phyloP scores from a whole-genome alignment of 441 rosid species.

The Bruguiera hainesii region DNA sequence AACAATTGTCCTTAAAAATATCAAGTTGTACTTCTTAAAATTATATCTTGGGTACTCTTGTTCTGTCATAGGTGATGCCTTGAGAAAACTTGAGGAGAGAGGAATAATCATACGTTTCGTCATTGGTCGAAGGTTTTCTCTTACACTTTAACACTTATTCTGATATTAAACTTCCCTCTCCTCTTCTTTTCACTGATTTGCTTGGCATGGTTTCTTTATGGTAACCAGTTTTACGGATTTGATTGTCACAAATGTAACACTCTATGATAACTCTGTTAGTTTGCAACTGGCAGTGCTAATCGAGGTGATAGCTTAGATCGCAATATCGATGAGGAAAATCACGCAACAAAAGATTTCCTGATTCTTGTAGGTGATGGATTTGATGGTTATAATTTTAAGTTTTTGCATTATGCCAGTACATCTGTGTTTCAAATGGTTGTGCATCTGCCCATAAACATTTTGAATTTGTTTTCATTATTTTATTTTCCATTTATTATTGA shows the following conservation, averaged over 20 bases:
- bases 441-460: slow-evolving; percentile 3
- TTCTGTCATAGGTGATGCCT: slow-evolving; percentile 59
- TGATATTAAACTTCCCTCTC: slow-evolving; percentile 2
- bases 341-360: slow-evolving; percentile 65
- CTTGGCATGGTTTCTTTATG: slow-evolving; percentile 10
- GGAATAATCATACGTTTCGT: slow-evolving; percentile 88
- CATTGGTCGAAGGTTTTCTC: slow-evolving; percentile 83
- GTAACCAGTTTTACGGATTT: neutral
- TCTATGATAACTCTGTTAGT: slow-evolving; percentile 19
- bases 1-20: neutral
- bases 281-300: slow-evolving; percentile 66
- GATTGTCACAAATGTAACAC: slow-evolving; percentile 13
- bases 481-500: neutral
- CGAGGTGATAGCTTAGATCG: slow-evolving; percentile 95
- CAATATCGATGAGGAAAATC: slow-evolving; percentile 68
- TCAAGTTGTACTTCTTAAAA: too few species aligned
- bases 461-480: neutral
- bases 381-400: neutral
- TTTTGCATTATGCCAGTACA: neutral
- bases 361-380: slow-evolving; percentile 62
- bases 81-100: slow-evolving; percentile 84
- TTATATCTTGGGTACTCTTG: neutral
- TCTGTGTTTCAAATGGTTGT: neutral
- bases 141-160: slow-evolving; percentile 27
- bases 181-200: slow-evolving; percentile 14